Base-by-base conservation (phyloP, 1,284 basidiomycete species). In the Takashimella koratensis region DNA sequence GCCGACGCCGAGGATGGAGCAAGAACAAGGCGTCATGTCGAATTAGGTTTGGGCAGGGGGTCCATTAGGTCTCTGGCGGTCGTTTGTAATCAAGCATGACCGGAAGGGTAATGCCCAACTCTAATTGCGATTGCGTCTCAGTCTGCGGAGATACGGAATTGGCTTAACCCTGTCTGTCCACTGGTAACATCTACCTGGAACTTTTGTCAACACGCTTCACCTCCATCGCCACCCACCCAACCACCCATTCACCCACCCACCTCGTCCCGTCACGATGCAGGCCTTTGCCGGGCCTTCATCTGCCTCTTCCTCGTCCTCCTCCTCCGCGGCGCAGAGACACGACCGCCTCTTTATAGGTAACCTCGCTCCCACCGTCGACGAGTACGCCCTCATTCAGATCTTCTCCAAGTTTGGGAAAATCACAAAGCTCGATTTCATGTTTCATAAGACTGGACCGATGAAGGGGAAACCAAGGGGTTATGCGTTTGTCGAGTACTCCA, bases 381-480 rank as follows among this genome's bases (percentile, higher is more conserved):
- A 98, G 86, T 94, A 91, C 74, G 80, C 88, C 5, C 81, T 98
- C 27, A 82, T 97, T 21, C 88, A 94, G 71, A 77, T 93, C 27
- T 97, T 97, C 75, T 83, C 85, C 43, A 93, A 89, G 75, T 92
- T 86, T 68, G 95, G 95, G 58, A 92, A 89, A 74, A 83, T 98
- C 57, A 83, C 88, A 40, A 91, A 93, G 65, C 83, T 97, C 54
- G 95, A 98, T 74, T 95, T 87, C 72, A 81, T 98, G 64, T 96
- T 95, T 70, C 94, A 98, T 81, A 97, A 95, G 77, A 80, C 85
- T 0, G 95, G 95, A 0, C 81, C 86, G 3, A 77, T 86, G 65
- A 91, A 87, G 73, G 95, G 95, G 12, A 95, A 91, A 72, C 92
- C 95, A 1, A 80, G 93, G 19, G 95, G 95, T 2, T 98, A 94